Evolutionary conservation across 768 basidiomycete genomes (phyloP).

Genomic region (Lactarius indigo): DNA sequence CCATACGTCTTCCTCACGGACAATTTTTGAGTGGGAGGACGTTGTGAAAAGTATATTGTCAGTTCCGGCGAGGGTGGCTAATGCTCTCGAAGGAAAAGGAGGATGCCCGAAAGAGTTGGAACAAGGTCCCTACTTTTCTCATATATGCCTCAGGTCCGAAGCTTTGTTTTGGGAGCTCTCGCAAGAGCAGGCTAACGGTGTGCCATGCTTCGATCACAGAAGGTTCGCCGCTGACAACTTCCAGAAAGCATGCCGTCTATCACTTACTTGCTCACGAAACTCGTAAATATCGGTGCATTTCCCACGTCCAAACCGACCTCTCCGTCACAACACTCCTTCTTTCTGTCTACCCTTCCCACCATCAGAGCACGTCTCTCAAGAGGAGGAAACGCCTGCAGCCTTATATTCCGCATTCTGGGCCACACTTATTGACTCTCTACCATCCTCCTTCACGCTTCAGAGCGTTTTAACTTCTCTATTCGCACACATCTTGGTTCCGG

Average conservation of each 20-base stretch:
- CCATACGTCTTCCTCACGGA: constrained; percentile 29
- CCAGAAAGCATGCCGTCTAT: constrained; percentile 37
- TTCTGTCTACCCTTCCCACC: constrained; percentile 45
- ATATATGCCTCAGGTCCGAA: constrained; percentile 52
- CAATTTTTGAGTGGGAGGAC: constrained; percentile 64
- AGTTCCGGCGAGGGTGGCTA: constrained; percentile 77
- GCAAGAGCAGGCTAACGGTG: constrained; percentile 39
- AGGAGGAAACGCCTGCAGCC: constrained; percentile 25
- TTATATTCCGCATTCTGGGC: constrained; percentile 52
- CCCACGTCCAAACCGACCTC: constrained; percentile 47
- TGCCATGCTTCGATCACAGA: constrained; percentile 25
- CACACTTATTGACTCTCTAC: constrained; percentile 42
- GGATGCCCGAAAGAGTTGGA: constrained; percentile 48
- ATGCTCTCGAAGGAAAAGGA: constrained; percentile 49
- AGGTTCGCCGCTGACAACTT: background rate
- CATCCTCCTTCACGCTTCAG: constrained; percentile 51
- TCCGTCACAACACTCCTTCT: constrained; percentile 72
- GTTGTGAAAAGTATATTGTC: constrained; percentile 59
- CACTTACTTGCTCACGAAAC: constrained; percentile 57
- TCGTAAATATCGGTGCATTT: constrained; percentile 66
- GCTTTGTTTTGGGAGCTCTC: constrained; percentile 47
- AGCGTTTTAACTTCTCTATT: constrained; percentile 60
- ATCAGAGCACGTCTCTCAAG: constrained; percentile 42
- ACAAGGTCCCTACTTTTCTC: constrained; percentile 53
- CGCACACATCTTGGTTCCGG: constrained; percentile 38